phyloP scores from a whole-genome alignment of 2,329 filamentous ascomycete species.

The Coleophoma cylindrospora region DNA sequence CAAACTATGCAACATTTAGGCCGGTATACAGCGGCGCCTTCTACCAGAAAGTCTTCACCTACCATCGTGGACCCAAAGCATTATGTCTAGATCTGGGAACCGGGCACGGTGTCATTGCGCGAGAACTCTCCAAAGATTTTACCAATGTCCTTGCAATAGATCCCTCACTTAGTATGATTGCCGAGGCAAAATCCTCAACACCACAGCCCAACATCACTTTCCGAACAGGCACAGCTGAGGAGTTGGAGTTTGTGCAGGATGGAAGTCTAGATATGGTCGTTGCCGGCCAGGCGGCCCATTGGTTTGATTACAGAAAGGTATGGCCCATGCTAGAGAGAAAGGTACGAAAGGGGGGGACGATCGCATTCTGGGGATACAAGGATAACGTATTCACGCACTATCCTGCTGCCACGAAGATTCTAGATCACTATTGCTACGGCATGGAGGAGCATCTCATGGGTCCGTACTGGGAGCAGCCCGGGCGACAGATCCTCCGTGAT shows the following conservation, averaged over 20 bases:
- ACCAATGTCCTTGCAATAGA: slow-evolving; percentile 46
- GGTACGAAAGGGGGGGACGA: slow-evolving; percentile 46
- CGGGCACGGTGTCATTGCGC: slow-evolving; percentile 54
- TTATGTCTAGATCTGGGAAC: slow-evolving; percentile 55
- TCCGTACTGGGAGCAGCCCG: slow-evolving; percentile 56
- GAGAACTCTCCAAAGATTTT: slow-evolving; percentile 49
- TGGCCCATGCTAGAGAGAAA: slow-evolving; percentile 52
- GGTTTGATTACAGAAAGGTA: slow-evolving; percentile 54
- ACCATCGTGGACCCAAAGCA: slow-evolving; percentile 37
- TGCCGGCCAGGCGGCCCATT: slow-evolving; percentile 56
- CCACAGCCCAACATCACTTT: slow-evolving; percentile 39
- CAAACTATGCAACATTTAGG: slow-evolving; percentile 54
- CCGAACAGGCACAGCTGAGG: slow-evolving; percentile 47
- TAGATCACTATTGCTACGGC: slow-evolving; percentile 52
- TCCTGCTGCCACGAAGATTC: slow-evolving; percentile 44
- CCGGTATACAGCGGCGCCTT: slow-evolving; percentile 52
- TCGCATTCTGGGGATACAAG: slow-evolving; percentile 65
- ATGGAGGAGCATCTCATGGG: slow-evolving; percentile 46
- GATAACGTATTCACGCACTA: slow-evolving; percentile 55
- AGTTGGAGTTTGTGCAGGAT: slow-evolving; percentile 45
- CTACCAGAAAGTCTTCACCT: slow-evolving; percentile 47
- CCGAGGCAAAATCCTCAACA: slow-evolving; percentile 40
- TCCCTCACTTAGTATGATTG: slow-evolving; percentile 52
- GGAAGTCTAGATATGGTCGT: slow-evolving; percentile 45
- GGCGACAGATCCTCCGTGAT: slow-evolving; percentile 47